These are phyloP conservation scores for Mollisia scopiformis DNA, from an alignment of 2,329 filamentous ascomycete species.

Conservation along the genomic window DNA sequence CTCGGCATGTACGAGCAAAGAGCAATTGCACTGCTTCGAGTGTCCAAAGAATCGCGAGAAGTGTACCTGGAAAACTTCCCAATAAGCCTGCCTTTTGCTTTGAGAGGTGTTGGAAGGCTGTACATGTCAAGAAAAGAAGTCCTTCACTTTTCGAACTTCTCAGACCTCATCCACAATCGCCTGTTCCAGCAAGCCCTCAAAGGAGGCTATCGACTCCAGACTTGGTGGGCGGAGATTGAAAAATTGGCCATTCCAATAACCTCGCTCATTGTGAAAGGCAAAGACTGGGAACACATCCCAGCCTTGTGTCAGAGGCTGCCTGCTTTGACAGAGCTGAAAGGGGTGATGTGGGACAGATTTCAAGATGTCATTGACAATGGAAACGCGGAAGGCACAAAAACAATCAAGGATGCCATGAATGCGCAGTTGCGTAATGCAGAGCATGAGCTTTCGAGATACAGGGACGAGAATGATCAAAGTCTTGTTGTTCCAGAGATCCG, in stretches of 20 bases:
- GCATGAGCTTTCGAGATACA: not conserved
- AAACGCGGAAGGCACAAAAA: not conserved
- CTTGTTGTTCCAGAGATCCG: not conserved
- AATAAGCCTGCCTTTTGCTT: not conserved
- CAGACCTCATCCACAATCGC: not conserved
- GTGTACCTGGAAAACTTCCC: not conserved
- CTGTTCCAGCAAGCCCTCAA: not conserved
- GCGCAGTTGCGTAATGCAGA: not conserved
- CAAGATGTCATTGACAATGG: conserved; percentile 1
- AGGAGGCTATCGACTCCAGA: not conserved
- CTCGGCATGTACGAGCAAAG: not conserved
- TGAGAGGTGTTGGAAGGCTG: not conserved
- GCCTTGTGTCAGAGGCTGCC: not conserved
- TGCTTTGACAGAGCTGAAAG: not conserved
- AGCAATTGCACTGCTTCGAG: not conserved
- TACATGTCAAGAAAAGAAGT: not conserved
- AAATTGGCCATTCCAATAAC: not conserved
- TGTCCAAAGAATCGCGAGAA: conserved; percentile 2
- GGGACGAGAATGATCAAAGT: not conserved
- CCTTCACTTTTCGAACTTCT: not conserved
- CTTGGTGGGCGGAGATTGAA: conserved; percentile 1
- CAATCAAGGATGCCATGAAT: not conserved
- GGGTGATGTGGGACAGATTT: not conserved
- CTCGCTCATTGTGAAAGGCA: not conserved
- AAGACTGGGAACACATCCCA: not conserved